Percentiles rank a stretch among this genome's conserved stretches.
Conservation (phyloP, 202 grass and related monocot genomes). For the Brachypodium distachyon region DNA sequence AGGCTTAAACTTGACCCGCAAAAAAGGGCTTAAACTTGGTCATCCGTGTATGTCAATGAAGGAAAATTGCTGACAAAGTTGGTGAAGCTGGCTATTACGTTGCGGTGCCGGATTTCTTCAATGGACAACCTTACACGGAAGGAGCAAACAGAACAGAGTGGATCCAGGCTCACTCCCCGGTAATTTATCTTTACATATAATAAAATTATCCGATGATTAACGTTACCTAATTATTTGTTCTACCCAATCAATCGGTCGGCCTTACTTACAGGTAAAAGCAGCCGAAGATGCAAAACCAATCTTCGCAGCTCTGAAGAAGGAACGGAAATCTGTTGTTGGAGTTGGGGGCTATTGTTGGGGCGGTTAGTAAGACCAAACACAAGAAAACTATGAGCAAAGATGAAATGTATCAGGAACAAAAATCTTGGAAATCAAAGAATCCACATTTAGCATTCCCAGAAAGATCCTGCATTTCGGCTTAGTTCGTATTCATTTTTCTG, state of each 20-base stretch:
- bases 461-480: not conserved
- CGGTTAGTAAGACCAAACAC: not conserved
- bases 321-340: not conserved
- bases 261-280: constrained; percentile 6
- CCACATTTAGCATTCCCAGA: not conserved
- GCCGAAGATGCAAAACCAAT: constrained; percentile 18
- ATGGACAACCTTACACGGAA: not conserved
- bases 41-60: not conserved
- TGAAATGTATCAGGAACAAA: not conserved
- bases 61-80: constrained; percentile 33
- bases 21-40: too few relatives aligned
- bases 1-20: too few relatives aligned
- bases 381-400: not conserved
- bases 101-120: constrained; percentile 34
- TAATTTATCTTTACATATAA: too few relatives aligned
- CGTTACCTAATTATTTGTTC: not conserved
- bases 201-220: not conserved
- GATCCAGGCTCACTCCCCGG: too few relatives aligned
- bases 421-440: not conserved
- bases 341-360: constrained; percentile 27
- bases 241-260: too few relatives aligned
- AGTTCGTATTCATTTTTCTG: not conserved
- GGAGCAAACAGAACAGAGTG: constrained; percentile 1
- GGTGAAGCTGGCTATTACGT: constrained; percentile 30
- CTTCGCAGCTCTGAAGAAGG: not conserved